Evolutionary conservation across 495 filamentous ascomycete genomes (phyloP).

Genomic region (Cercophora scortea): DNA sequence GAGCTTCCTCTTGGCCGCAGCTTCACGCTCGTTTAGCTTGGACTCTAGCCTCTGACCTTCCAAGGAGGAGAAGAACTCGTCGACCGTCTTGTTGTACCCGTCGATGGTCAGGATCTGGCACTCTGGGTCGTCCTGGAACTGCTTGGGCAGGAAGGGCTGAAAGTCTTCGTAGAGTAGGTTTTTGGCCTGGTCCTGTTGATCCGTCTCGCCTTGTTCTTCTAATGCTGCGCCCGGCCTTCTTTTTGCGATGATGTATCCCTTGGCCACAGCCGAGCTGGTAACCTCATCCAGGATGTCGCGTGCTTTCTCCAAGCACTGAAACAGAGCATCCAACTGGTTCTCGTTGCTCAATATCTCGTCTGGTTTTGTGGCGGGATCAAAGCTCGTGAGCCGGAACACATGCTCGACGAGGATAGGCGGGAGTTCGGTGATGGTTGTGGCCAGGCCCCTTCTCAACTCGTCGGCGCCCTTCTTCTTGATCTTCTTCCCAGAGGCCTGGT

Average conservation of each 20-base stretch:
- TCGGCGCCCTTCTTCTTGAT: constrained; percentile 70
- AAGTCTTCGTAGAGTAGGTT: constrained; percentile 83
- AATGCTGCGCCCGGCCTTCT: constrained; percentile 19
- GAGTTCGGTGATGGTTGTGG: constrained; percentile 75
- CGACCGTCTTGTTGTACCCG: constrained; percentile 85
- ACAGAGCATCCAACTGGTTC: constrained; percentile 52
- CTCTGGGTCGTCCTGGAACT: constrained; percentile 62
- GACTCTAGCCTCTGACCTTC: constrained; percentile 91
- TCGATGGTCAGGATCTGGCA: constrained; percentile 65
- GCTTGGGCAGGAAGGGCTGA: constrained; percentile 82
- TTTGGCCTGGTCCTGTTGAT: constrained; percentile 31
- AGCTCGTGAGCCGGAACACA: constrained; percentile 57
- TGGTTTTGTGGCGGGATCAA: constrained; percentile 57
- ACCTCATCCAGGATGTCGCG: constrained; percentile 53
- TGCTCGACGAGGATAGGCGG: constrained; percentile 84
- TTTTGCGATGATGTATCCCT: constrained; percentile 88
- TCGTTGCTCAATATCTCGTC: constrained; percentile 62
- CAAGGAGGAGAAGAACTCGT: constrained; percentile 93
- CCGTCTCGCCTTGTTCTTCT: not conserved
- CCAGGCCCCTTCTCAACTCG: constrained; percentile 67
- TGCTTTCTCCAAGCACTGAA: constrained; percentile 60
- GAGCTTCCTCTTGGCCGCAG: constrained; percentile 71
- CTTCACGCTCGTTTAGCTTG: constrained; percentile 69
- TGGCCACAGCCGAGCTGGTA: constrained; percentile 48
- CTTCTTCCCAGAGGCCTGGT: constrained; percentile 50